Evolutionary conservation across 1,284 basidiomycete genomes (phyloP).

Genomic region (Cutaneotrichosporon cyanovorans): DNA sequence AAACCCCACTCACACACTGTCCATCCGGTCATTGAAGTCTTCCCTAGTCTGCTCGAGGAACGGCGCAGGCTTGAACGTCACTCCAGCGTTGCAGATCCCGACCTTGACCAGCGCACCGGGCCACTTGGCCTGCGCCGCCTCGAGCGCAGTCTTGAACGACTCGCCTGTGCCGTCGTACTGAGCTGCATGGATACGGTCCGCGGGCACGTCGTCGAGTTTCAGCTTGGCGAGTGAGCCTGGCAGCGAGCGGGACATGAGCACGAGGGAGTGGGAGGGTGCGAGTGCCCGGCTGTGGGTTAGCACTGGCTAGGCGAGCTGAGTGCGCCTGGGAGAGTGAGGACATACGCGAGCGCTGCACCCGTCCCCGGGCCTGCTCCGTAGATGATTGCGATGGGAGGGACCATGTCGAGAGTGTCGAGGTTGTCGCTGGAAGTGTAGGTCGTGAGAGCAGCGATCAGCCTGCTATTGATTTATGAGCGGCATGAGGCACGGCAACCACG

Average conservation of each 20-base stretch:
- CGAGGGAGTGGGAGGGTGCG: slow-evolving; percentile 33
- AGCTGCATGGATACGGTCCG: slow-evolving; percentile 22
- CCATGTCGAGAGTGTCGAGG: not conserved
- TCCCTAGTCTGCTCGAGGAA: slow-evolving; percentile 32
- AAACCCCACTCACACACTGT: slow-evolving; percentile 27
- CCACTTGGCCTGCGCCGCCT: slow-evolving; percentile 27
- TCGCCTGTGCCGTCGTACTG: slow-evolving; percentile 25
- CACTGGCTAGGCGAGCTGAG: no score
- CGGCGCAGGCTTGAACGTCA: slow-evolving; percentile 22
- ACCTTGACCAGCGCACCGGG: slow-evolving; percentile 33
- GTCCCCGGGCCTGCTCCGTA: slow-evolving; percentile 39
- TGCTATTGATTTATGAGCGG: no score
- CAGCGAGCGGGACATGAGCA: slow-evolving; percentile 41
- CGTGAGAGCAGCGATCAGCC: no score
- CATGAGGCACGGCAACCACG: no score
- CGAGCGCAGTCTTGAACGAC: slow-evolving; percentile 27
- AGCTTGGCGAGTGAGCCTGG: slow-evolving; percentile 29
- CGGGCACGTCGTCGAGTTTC: slow-evolving; percentile 21
- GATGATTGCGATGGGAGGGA: slow-evolving; percentile 29
- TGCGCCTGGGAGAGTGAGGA: not conserved
- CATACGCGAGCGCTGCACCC: slow-evolving; percentile 27
- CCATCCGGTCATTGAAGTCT: slow-evolving; percentile 26
- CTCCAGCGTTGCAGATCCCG: slow-evolving; percentile 36
- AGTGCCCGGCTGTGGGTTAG: slow-evolving; percentile 26
- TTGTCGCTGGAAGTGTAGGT: no score